These are phyloP conservation scores for Zymoseptoria pseudotritici DNA, from an alignment of 2,329 filamentous ascomycete genomes.

Conservation along the genomic window DNA sequence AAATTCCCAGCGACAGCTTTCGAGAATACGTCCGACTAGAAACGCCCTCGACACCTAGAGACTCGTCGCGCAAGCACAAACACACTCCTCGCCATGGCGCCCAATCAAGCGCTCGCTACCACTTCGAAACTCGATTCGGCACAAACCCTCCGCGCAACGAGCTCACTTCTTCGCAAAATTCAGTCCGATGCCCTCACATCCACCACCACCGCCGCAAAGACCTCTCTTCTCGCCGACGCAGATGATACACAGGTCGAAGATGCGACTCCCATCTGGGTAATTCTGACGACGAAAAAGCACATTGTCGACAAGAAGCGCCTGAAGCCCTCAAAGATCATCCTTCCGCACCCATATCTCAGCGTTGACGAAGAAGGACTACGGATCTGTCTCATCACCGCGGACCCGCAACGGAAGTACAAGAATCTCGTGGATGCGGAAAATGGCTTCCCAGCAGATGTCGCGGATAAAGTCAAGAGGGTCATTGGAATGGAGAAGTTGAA, in stretches of 20 bases:
- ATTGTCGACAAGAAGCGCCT: slow-evolving; percentile 66
- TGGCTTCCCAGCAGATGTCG: slow-evolving; percentile 45
- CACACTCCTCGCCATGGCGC: slow-evolving; percentile 19
- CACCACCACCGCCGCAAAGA: slow-evolving; percentile 43
- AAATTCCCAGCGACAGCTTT: background rate
- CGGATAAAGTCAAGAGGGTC: slow-evolving; percentile 49
- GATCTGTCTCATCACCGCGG: slow-evolving; percentile 80
- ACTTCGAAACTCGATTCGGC: slow-evolving; percentile 38
- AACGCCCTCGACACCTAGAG: background rate
- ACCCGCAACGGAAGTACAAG: slow-evolving; percentile 81
- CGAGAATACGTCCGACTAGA: background rate
- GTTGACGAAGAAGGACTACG: slow-evolving; percentile 40
- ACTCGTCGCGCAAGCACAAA: background rate
- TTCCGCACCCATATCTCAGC: slow-evolving; percentile 54
- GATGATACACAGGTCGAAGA: slow-evolving; percentile 41
- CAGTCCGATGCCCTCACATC: slow-evolving; percentile 36
- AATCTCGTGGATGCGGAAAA: slow-evolving; percentile 65
- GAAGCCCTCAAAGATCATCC: slow-evolving; percentile 70
- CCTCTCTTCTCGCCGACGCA: slow-evolving; percentile 47
- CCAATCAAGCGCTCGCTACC: slow-evolving; percentile 29
- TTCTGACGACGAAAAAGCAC: slow-evolving; percentile 59
- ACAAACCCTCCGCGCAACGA: slow-evolving; percentile 53
- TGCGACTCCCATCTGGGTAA: slow-evolving; percentile 52
- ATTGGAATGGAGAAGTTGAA: slow-evolving; percentile 81
- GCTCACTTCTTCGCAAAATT: slow-evolving; percentile 49